Conservation (phyloP, 2,329 filamentous ascomycete species). For the Magnaporthiopsis incrustans region DNA sequence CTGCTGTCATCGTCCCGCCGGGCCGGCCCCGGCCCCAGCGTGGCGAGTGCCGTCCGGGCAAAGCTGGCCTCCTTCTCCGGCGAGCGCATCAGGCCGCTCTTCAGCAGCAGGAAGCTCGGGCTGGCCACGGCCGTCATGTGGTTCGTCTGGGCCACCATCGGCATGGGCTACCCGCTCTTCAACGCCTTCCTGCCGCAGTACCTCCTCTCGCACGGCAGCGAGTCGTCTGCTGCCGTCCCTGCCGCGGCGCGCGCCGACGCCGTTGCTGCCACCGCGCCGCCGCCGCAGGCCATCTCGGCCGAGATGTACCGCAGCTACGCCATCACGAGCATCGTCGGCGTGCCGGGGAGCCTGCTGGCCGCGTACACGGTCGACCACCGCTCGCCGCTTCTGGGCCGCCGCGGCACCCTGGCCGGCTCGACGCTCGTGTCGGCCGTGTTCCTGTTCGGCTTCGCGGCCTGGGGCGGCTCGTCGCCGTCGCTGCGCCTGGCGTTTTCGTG, state of each 20-base stretch:
- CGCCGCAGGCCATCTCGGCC: conserved; percentile 26
- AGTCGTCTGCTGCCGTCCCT: conserved; percentile 15
- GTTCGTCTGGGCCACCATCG: conserved; percentile 77
- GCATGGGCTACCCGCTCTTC: conserved; percentile 82
- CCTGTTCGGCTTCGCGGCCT: conserved; percentile 56
- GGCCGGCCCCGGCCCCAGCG: conserved; percentile 17
- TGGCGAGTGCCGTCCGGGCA: conserved; percentile 39
- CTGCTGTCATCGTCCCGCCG: conserved; percentile 8
- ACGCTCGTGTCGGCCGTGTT: conserved; percentile 61
- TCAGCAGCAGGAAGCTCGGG: conserved; percentile 44
- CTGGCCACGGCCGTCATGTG: conserved; percentile 52
- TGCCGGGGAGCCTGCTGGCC: conserved; percentile 69
- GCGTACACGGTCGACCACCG: conserved; percentile 62
- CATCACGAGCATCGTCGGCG: conserved; percentile 68
- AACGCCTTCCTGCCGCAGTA: conserved; percentile 89
- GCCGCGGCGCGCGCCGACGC: conserved; percentile 23
- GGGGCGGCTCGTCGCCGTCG: conserved; percentile 44
- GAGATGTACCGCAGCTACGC: conserved; percentile 71
- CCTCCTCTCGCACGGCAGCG: conserved; percentile 55
- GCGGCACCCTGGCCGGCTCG: conserved; percentile 61
- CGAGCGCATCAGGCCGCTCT: conserved; percentile 59
- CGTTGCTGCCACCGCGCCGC: not conserved
- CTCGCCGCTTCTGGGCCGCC: conserved; percentile 57
- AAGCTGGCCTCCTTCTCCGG: conserved; percentile 60
- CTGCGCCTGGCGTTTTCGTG: conserved; percentile 59